phyloP scores from a whole-genome alignment of 495 filamentous ascomycete species.

The Trypethelium eluteriae region DNA sequence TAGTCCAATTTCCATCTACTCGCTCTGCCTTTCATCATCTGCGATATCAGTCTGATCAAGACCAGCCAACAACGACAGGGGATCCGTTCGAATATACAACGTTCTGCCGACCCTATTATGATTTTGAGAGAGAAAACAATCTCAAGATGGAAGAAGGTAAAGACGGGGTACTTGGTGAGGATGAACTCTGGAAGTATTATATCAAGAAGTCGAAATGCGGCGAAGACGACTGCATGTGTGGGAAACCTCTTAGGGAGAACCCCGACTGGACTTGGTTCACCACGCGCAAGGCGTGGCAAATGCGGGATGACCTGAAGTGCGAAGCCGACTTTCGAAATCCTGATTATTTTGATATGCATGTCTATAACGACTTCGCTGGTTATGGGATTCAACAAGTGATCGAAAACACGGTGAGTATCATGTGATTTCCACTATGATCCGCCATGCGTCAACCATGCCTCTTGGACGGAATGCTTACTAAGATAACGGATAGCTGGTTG shows the following conservation, averaged over 20 bases:
- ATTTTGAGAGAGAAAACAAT: background rate
- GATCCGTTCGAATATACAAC: background rate
- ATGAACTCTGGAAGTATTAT: background rate
- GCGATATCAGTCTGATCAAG: background rate
- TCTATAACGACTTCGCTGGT: conserved; percentile 18
- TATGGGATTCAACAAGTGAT: conserved; percentile 18
- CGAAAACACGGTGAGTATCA: conserved; percentile 12
- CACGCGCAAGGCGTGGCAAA: background rate
- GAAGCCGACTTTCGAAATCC: conserved; percentile 10
- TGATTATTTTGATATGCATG: conserved; percentile 18
- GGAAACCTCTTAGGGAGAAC: conserved; percentile 8
- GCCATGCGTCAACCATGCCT: background rate
- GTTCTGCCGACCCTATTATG: background rate
- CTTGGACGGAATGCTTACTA: background rate
- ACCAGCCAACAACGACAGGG: background rate
- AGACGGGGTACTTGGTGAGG: background rate
- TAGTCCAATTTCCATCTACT: background rate
- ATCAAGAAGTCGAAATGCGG: background rate
- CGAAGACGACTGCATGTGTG: background rate
- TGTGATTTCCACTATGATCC: background rate
- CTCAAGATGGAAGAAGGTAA: background rate
- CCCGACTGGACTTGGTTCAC: conserved; percentile 15
- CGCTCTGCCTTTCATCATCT: background rate
- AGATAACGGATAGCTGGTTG: conserved; percentile 5
- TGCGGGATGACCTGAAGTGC: conserved; percentile 8